Conservation (phyloP, 1,284 basidiomycete species). For the Gymnopus androsaceus region DNA sequence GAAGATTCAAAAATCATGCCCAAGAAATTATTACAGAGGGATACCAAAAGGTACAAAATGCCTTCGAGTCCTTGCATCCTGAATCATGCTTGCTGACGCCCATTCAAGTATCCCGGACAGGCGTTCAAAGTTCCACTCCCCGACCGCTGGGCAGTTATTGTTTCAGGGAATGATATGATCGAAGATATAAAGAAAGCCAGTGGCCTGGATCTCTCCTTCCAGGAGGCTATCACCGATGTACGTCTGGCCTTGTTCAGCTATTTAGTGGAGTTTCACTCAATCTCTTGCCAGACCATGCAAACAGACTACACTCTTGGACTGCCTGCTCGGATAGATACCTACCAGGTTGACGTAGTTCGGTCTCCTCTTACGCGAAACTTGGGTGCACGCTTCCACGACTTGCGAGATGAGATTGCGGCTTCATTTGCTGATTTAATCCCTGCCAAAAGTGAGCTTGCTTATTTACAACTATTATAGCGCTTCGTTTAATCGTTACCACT, state of each 20-base stretch:
- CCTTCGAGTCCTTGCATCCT: too few relatives aligned
- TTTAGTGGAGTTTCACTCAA: too few relatives aligned
- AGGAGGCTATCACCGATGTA: constrained; percentile 30
- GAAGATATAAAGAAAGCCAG: constrained; percentile 37
- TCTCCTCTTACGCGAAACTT: constrained; percentile 27
- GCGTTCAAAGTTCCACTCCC: constrained; percentile 35
- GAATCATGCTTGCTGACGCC: background rate
- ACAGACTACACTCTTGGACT: constrained; percentile 10
- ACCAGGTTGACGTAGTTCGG: constrained; percentile 20
- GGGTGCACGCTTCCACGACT: constrained; percentile 23
- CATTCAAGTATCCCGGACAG: constrained; percentile 10
- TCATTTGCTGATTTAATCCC: constrained; percentile 20
- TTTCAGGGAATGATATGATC: constrained; percentile 32
- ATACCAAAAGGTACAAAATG: constrained; percentile 9
- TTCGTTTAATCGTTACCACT: background rate
- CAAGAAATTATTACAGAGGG: constrained; percentile 13
- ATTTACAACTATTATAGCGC: background rate
- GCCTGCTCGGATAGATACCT: background rate
- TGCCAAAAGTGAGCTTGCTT: background rate
- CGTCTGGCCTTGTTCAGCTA: background rate
- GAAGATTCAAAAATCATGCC: constrained; percentile 4
- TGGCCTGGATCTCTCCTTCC: constrained; percentile 35
- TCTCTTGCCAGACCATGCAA: constrained; percentile 6
- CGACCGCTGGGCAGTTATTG: constrained; percentile 33
- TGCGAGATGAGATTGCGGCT: constrained; percentile 28